These are phyloP conservation scores for Botrytis porri DNA, from an alignment of 2,329 filamentous ascomycete genomes.

Conservation along the genomic window DNA sequence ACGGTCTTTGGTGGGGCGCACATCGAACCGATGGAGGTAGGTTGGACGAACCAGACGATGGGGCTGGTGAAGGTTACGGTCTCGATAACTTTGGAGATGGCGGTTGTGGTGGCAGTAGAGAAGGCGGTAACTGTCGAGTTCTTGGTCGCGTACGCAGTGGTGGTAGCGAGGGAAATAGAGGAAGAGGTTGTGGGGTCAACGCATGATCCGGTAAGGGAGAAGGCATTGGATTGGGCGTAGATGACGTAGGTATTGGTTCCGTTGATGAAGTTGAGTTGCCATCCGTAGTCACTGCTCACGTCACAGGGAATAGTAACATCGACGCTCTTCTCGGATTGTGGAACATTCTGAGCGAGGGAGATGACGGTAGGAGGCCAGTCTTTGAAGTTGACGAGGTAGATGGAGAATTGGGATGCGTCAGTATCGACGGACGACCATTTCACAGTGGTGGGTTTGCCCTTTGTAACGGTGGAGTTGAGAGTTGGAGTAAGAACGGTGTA, in stretches of 20 bases:
- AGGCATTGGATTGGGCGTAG: constrained; percentile 10
- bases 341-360: constrained; percentile 18
- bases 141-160: constrained; percentile 6
- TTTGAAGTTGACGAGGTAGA: constrained; percentile 20
- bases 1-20: constrained; percentile 11
- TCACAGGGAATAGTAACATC: constrained; percentile 13
- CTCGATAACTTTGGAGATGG: constrained; percentile 9
- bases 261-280: constrained; percentile 21
- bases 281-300: constrained; percentile 8
- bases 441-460: constrained; percentile 14
- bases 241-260: constrained; percentile 20
- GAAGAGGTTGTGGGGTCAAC: constrained; percentile 12
- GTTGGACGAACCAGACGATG: constrained; percentile 18
- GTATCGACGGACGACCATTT: constrained; percentile 10
- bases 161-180: neutral
- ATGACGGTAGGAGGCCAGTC: constrained; percentile 17
- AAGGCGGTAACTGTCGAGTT: constrained; percentile 2
- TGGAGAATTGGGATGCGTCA: constrained; percentile 13
- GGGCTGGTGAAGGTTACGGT: constrained; percentile 2
- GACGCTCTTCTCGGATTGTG: neutral
- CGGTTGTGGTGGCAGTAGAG: neutral
- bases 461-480: constrained; percentile 11
- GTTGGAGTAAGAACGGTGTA: constrained; percentile 13
- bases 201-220: constrained; percentile 15
- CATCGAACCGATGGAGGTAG: neutral